phyloP scores from a whole-genome alignment of 2,329 filamentous ascomycete genomes.

The Hymenoscyphus scutula region DNA sequence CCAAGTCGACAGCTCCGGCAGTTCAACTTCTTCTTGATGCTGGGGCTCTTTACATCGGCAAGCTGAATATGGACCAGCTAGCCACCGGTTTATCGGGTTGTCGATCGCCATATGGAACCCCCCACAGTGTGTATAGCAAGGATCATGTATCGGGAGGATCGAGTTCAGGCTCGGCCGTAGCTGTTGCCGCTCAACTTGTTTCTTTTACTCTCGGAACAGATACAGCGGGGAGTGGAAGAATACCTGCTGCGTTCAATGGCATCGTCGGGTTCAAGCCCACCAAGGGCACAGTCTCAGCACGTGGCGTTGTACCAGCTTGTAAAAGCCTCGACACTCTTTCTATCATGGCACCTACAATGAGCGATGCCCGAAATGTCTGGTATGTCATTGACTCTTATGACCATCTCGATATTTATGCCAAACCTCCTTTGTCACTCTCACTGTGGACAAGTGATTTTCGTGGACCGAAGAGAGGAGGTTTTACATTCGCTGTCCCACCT shows the following conservation, averaged over 20 bases:
- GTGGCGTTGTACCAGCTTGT: constrained; percentile 50
- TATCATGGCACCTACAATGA: constrained; percentile 45
- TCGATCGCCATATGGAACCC: constrained; percentile 55
- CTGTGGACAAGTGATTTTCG: constrained; percentile 33
- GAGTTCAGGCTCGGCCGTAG: constrained; percentile 52
- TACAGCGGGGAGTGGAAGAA: constrained; percentile 50
- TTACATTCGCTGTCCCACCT: constrained; percentile 50
- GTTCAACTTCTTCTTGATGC: constrained; percentile 47
- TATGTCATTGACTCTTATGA: constrained; percentile 47
- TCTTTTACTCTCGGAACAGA: constrained; percentile 54
- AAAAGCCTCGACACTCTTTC: constrained; percentile 52
- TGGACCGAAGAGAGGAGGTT: constrained; percentile 35
- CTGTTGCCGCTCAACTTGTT: constrained; percentile 49
- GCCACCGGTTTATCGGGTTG: constrained; percentile 60
- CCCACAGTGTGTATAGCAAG: constrained; percentile 50
- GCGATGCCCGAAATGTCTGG: constrained; percentile 49
- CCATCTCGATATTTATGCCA: constrained; percentile 46
- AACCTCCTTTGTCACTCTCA: constrained; percentile 36
- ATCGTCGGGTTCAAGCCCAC: constrained; percentile 49
- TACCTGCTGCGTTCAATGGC: constrained; percentile 50
- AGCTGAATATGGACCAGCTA: constrained; percentile 59
- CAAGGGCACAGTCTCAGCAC: constrained; percentile 47
- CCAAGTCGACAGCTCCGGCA: constrained; percentile 46
- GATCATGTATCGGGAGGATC: constrained; percentile 54
- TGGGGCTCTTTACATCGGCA: constrained; percentile 56